Base-by-base conservation (phyloP, 2,329 filamentous ascomycete genomes). In the Penicillium janthinellum region DNA sequence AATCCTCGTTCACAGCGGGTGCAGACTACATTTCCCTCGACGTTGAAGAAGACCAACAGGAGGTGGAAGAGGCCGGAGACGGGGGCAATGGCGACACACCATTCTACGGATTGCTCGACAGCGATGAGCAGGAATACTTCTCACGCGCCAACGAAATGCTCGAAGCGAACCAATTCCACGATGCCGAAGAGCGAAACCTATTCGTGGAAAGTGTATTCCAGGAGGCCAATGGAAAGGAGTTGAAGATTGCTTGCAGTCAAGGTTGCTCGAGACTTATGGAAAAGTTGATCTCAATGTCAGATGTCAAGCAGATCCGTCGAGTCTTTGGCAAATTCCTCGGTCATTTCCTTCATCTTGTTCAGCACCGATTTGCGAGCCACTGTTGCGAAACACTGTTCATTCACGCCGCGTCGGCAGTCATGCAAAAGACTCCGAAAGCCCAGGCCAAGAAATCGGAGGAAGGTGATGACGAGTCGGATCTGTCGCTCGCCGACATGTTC, bases 41-140 rank as follows among this genome's bases (percentile, higher is more conserved):
- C 0, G 64, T 64, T 20, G 70, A 64, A 2, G 65, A 61, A n/a
- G 58, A 70, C 38, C 58, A 67, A 20, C 39, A 47, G 7, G 28
- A 28, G 4, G n/a, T 25, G 10, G 25, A 37, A 37, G 41, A 55
- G 31, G 25, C 17, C 5, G 69, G 67, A 12, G 59, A 63, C 7
- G 54, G 51, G 17, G 71, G 71, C 39, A 72, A 70, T 38, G 77
- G 77, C 10, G 90, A 91, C 60, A 86, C 82, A 67, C 88, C 91
- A 58, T 99, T 96, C 80, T 98, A 96, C 70, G 95, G 95, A 64
- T 88, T 97, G 82, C 88, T 99, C 28, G 90, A 92, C 69, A 89
- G 96, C 56, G 87, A 96, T 66, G 95, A 99, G 80, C 92, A 96
- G 73, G 93, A 97, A 76, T 97, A 97, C 76, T 99, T 98, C 77